phyloP scores from a whole-genome alignment of 306 rosid species.

The Luffa acutangula region DNA sequence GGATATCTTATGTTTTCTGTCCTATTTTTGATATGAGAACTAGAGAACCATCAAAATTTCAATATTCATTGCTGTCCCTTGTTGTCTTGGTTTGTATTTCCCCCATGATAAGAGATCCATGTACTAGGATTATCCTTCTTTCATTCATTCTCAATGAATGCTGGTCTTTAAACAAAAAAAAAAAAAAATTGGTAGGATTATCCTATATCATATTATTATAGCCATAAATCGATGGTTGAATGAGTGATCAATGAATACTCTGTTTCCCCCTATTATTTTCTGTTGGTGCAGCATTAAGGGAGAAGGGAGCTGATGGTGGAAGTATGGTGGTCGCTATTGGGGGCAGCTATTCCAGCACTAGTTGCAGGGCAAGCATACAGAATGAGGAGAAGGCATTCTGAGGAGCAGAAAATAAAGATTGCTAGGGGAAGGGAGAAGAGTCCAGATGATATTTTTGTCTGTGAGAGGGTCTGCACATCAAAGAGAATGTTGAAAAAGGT shows the following conservation, averaged over 20 bases:
- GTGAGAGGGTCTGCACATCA: constrained; percentile 89
- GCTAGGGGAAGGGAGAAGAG: constrained; percentile 86
- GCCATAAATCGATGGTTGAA: not conserved
- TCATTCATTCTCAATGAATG: too few species aligned
- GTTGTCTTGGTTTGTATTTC: not conserved
- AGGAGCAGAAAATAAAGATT: constrained; percentile 56
- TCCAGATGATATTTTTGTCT: constrained; percentile 76
- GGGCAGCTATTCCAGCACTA: constrained; percentile 74
- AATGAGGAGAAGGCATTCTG: constrained; percentile 48
- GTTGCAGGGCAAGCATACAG: constrained; percentile 75
- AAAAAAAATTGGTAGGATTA: not conserved
- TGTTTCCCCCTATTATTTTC: not conserved
- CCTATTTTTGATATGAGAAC: not conserved
- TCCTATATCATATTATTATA: not conserved
- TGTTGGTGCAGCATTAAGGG: constrained; percentile 1
- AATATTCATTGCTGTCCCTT: not conserved
- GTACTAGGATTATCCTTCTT: not conserved
- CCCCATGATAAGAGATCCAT: not conserved
- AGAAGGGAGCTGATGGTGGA: constrained; percentile 48
- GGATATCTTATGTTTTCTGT: not conserved
- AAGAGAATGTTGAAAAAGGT: constrained; percentile 91
- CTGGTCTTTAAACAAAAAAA: too few species aligned
- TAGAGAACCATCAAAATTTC: not conserved
- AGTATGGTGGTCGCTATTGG: constrained; percentile 84
- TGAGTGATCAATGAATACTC: not conserved